Base-by-base conservation (phyloP, 495 filamentous ascomycete genomes). In the Pyrenopolyporus hunteri region DNA sequence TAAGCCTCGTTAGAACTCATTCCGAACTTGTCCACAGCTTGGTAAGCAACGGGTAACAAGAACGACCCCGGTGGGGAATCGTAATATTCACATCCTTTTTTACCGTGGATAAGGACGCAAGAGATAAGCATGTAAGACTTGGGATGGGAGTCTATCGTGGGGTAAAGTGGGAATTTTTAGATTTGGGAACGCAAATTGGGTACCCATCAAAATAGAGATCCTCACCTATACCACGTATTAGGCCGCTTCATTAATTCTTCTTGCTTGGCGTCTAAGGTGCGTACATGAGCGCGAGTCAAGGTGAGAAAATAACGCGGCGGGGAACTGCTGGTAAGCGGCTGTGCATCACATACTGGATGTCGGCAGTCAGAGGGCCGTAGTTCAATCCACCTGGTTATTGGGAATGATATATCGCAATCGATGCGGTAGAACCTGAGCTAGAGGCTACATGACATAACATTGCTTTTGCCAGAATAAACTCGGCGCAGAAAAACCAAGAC, bases 91-190 rank as follows among this genome's bases (percentile, higher is more conserved):
- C 26, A 5, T 29, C 9, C 26, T 29, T 29, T 5, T 45, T 7
- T 45, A 10, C 36, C 32, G 43, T 40, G 47, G 39, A 53, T 51
- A 44, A 48, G 43, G 37, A 49, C 52, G 28, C 22, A 56, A 33
- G 44, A 59, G 50, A 65, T 59, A 59, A 55, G 56, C 61, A 46
- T 57, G 52, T 48, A 47, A 53, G 51, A 57, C 36, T 48, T 32
- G 9, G 19, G 48, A 42, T 55, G 62, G 48, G 25, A 4, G 23
- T 31, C 40, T 29, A 66, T 61, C 63, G 57, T 60, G 63, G 63
- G 63, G 63, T 40, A 66, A 59, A 66, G 52, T 57, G 63, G 63
- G 63, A 58, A 54, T 49, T 17, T 26, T 56, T 9, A 44, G 63
- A 66, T 59, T 57, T 31, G 13, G 16, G 19, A 57, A 57, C n/a